A percentile compares a stretch with the other conserved stretches of the same genome.
These are phyloP conservation scores for Aleurites moluccanus DNA, from an alignment of 441 rosid species.

Conservation along the genomic window DNA sequence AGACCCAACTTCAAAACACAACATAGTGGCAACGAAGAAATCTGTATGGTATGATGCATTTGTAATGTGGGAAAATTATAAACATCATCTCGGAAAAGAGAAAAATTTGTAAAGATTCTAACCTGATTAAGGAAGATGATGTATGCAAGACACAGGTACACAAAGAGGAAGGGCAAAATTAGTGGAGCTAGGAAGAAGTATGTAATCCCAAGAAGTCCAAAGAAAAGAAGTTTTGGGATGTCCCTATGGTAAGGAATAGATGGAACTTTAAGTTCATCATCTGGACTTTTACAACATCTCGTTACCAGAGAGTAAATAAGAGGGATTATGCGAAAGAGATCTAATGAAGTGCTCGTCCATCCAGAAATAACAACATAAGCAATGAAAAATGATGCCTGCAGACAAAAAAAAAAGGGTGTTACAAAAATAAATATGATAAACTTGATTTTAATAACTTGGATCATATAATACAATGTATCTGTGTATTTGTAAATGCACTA, in stretches of 20 bases:
- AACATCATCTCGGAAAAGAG: not conserved
- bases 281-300: constrained; percentile 50
- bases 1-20: not conserved
- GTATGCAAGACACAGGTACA: constrained; percentile 82
- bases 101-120: constrained; percentile 14
- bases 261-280: constrained; percentile 69
- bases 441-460: not conserved
- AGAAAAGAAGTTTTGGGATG: constrained; percentile 82
- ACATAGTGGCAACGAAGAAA: not conserved
- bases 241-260: constrained; percentile 78
- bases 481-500: not conserved
- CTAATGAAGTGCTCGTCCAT: constrained; percentile 88
- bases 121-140: constrained; percentile 91
- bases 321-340: constrained; percentile 84
- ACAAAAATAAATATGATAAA: constrained; percentile 10
- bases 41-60: not conserved
- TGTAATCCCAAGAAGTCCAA: constrained; percentile 88
- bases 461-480: not conserved
- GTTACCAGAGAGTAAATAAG: constrained; percentile 51
- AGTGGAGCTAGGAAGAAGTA: constrained; percentile 94
- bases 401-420: constrained; percentile 20
- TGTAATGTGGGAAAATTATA: not conserved
- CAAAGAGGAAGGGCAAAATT: constrained; percentile 87
- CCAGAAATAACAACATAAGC: constrained; percentile 98
- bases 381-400: constrained; percentile 94